These are phyloP conservation scores for Artemisia tridentata DNA, from an alignment of 129 eudicot species.

Conservation along the genomic window DNA sequence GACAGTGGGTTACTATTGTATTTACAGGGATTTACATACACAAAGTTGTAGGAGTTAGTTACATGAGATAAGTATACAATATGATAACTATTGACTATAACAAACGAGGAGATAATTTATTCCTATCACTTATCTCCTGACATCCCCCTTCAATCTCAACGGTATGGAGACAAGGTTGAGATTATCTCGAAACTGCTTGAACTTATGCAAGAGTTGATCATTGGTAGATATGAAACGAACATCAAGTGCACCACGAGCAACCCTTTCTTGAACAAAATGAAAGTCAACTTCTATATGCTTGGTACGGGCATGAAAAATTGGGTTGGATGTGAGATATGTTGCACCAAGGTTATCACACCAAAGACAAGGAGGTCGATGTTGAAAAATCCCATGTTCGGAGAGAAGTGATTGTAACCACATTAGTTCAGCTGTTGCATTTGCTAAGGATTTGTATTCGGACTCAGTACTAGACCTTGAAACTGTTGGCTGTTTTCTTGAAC, in stretches of 20 bases:
- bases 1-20: too few relatives aligned
- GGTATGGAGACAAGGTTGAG: background rate
- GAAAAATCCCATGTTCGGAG: background rate
- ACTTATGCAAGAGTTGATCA: background rate
- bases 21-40: too few relatives aligned
- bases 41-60: too few relatives aligned
- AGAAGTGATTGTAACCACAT: conserved; percentile 1
- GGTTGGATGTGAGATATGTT: background rate
- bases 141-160: background rate
- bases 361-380: background rate
- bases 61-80: too few relatives aligned
- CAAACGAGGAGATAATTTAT: background rate
- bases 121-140: background rate
- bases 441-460: background rate
- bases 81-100: background rate
- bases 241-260: background rate
- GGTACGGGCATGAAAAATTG: background rate
- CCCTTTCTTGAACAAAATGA: background rate
- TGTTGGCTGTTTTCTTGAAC: background rate
- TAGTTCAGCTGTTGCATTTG: background rate
- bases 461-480: background rate
- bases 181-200: background rate
- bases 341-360: background rate
- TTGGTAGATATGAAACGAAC: background rate
- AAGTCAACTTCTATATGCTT: background rate